phyloP scores from a whole-genome alignment of 306 rosid genomes.

The Quercus cerris region DNA sequence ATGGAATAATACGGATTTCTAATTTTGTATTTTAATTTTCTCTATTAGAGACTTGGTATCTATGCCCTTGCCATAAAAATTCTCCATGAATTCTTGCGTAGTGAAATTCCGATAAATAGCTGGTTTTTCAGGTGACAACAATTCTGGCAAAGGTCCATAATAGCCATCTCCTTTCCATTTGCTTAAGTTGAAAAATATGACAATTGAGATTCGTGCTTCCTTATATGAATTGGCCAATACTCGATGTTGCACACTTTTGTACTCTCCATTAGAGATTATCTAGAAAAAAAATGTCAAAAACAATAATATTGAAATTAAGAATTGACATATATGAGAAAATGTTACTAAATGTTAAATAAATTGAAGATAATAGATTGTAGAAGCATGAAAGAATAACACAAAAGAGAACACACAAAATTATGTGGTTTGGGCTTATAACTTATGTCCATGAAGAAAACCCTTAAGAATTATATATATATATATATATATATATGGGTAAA shows the following conservation, averaged over 20 bases:
- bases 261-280: conserved; percentile 36
- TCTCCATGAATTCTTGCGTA: neutral
- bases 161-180: conserved; percentile 24
- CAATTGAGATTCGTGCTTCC: conserved; percentile 26
- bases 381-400: too few species aligned
- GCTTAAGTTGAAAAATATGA: conserved; percentile 14
- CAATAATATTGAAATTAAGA: neutral
- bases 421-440: too few species aligned
- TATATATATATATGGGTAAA: too few species aligned
- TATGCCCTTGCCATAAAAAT: conserved; percentile 22
- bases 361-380: too few species aligned
- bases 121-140: conserved; percentile 18
- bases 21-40: conserved; percentile 18
- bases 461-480: too few species aligned
- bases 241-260: conserved; percentile 32
- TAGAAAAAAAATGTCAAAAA: neutral
- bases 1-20: neutral
- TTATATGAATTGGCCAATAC: conserved; percentile 27
- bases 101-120: conserved; percentile 33
- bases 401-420: too few species aligned
- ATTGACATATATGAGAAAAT: neutral
- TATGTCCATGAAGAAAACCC: too few species aligned
- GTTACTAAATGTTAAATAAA: too few species aligned
- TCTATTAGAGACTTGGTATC: conserved; percentile 27
- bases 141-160: conserved; percentile 34